phyloP scores from a whole-genome alignment of 2,329 filamentous ascomycete genomes.

The Polytolypa hystricis region DNA sequence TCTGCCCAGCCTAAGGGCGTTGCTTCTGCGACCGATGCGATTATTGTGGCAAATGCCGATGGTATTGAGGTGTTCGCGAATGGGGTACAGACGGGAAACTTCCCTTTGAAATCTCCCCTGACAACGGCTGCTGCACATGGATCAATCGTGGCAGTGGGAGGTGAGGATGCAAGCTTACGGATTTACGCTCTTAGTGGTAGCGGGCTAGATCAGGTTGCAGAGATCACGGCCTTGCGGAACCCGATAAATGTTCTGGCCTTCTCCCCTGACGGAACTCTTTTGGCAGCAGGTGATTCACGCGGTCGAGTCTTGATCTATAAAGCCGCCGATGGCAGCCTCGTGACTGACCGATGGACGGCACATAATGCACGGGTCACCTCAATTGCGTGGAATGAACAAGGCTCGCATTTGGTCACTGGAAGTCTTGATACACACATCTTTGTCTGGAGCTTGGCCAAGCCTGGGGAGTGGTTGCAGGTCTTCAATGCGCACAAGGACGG shows the following conservation, averaged over 20 bases:
- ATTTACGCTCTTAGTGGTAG: slow-evolving; percentile 57
- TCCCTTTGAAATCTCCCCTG: slow-evolving; percentile 52
- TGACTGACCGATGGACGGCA: slow-evolving; percentile 68
- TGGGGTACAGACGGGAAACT: slow-evolving; percentile 47
- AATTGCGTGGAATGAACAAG: slow-evolving; percentile 66
- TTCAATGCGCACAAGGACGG: slow-evolving; percentile 92
- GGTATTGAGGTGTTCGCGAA: slow-evolving; percentile 51
- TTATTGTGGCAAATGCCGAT: slow-evolving; percentile 50
- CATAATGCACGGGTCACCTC: slow-evolving; percentile 58
- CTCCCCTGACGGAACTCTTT: slow-evolving; percentile 60
- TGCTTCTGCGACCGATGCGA: slow-evolving; percentile 40
- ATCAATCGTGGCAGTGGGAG: slow-evolving; percentile 62
- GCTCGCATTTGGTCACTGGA: slow-evolving; percentile 71
- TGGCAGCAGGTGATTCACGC: slow-evolving; percentile 71
- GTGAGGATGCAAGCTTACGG: slow-evolving; percentile 60
- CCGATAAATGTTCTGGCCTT: slow-evolving; percentile 73
- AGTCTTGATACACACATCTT: slow-evolving; percentile 84
- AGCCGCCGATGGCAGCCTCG: slow-evolving; percentile 54
- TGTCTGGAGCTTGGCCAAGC: slow-evolving; percentile 77
- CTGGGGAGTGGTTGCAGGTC: slow-evolving; percentile 72
- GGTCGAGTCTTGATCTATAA: slow-evolving; percentile 84
- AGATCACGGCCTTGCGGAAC: slow-evolving; percentile 58
- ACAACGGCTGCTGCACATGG: slow-evolving; percentile 61
- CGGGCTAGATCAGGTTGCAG: slow-evolving; percentile 45
- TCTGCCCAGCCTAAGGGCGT: slow-evolving; percentile 72